Base-by-base conservation (phyloP, 805 yeast genomes). In the Maudiozyma serrabonitensis region DNA sequence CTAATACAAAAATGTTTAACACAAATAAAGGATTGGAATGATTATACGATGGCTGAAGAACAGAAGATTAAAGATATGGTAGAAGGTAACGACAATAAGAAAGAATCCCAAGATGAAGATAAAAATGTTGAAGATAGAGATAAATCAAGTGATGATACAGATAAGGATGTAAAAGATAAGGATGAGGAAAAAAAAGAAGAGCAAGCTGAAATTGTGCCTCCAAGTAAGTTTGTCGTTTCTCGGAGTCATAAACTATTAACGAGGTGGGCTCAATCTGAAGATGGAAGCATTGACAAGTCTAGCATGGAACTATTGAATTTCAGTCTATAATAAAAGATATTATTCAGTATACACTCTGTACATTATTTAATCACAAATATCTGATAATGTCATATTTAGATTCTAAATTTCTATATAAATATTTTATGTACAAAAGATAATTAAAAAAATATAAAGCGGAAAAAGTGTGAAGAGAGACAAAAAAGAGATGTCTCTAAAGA, bases 11-110 rank as follows among this genome's bases (percentile, higher is more conserved):
- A 52, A 52, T 61, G 66, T 44, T 49, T 47, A 37, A 46, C 44
- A 1, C 50, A 56, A 41, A 46, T 63, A 2, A 42, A 54, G 3
- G 45, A 47, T 15, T 64, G 68, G 68, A 63, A 65, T 45, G 55
- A 51, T 5, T 62, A 56, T 37, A 52, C 52, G 8, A 53, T 43
- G 8, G 54, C 53, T 15, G 61, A 64, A 45, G 58, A 59, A 43
- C 52, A 45, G 16, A 54, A 56, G 21, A 63, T 62, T 46, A 50
- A 51, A 21, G 55, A 56, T 7, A 45, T 62, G 25, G 55, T 63
- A n/a, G 58, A 54, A 35, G 66, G 46, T 19, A 12, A 23, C 6
- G 28, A 15, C 13, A 18, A 23, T 13, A 41, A 41, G 31, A 46
- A 42, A 25, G 9, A 50, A 19, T 47, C 47, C 31, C 50, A 50